Conservation (phyloP, 2,329 filamentous ascomycete species). For the Akanthomyces dipterigenus region DNA sequence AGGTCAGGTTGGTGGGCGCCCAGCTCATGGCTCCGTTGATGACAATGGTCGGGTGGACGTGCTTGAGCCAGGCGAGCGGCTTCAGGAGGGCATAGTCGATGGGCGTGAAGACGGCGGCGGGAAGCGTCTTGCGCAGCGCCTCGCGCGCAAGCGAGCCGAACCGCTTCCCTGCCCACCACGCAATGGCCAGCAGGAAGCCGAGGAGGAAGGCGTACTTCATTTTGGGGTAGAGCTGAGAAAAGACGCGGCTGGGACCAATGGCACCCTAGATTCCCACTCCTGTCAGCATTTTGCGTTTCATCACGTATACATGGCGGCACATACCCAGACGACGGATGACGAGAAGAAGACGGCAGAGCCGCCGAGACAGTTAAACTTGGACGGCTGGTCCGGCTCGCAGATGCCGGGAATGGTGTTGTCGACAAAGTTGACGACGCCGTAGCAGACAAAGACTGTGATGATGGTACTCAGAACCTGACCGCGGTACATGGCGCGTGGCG, state of each 20-base stretch:
- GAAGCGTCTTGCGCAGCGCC: constrained; percentile 1
- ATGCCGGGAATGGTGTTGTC: constrained; percentile 25
- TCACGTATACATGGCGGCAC: background rate
- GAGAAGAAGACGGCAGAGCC: constrained; percentile 27
- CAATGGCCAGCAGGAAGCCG: constrained; percentile 24
- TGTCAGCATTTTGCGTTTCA: background rate
- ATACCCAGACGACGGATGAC: constrained; percentile 24
- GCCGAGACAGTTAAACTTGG: constrained; percentile 25
- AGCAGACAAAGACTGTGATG: constrained; percentile 31
- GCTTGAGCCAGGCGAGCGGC: constrained; percentile 23
- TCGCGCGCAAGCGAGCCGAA: constrained; percentile 36
- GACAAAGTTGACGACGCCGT: constrained; percentile 32
- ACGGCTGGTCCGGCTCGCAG: constrained; percentile 23
- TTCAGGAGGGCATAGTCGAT: constrained; percentile 18
- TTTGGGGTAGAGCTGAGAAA: constrained; percentile 20
- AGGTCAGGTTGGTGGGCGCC: constrained; percentile 36
- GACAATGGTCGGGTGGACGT: constrained; percentile 34
- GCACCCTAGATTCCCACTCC: constrained; percentile 14
- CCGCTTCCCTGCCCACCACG: constrained; percentile 57
- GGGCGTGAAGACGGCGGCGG: constrained; percentile 13
- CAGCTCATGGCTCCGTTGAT: constrained; percentile 35
- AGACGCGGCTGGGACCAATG: constrained; percentile 27
- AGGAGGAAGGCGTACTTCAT: constrained; percentile 15
- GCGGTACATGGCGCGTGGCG: constrained; percentile 27
- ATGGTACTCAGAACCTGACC: constrained; percentile 36